Base-by-base conservation (phyloP, 352 stramenopile species). In the Phytophthora sojae region DNA sequence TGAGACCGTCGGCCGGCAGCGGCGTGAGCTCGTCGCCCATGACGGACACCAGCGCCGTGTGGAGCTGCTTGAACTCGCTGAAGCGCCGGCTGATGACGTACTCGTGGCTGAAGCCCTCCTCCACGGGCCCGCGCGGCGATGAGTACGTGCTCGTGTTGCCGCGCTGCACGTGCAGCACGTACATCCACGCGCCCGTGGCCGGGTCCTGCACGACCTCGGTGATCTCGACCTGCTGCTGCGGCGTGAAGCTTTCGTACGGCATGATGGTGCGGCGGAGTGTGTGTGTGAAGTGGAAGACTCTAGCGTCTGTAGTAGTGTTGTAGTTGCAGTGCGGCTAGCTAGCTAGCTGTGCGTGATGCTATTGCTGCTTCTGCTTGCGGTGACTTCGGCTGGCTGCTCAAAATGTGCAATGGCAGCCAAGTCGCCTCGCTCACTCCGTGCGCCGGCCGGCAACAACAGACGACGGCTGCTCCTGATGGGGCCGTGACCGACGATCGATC, bases 231-330 rank as follows among this genome's bases (percentile, higher is more conserved):
- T 87, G 76, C 51, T 89, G 78, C 37, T 85, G 72, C 26, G 71
- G 74, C 61, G 76, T 79, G 72, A 93, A 92, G 76, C 86, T 93
- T 63, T 93, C 83, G 79, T 93, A 93, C 35, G 85, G 85, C 85
- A 93, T 93, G 1, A 32, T n/a, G 26, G n/a, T n/a, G 15, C 7
- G 8, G 15, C 19, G 44, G 30, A 25, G 39, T 21, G 21, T 21
- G 21, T 21, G 44, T 37, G 26, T 7, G 29, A 21, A n/a, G 17
- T 7, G 2, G 19, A 5, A 47, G 29, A 25, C 26, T 53, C 8
- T 53, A 23, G 21, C 45, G 19, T 30, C 26, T 30, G 50, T 52
- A 56, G 19, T 25, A 55, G 39, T 55, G 37, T 30, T 61, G 56
- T 30, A 19, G 39, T 47, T 47, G 39, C 15, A 47, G 39, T 47